Base-by-base conservation (phyloP, 2,329 filamentous ascomycete genomes). In the Didymosphaeria variabile region DNA sequence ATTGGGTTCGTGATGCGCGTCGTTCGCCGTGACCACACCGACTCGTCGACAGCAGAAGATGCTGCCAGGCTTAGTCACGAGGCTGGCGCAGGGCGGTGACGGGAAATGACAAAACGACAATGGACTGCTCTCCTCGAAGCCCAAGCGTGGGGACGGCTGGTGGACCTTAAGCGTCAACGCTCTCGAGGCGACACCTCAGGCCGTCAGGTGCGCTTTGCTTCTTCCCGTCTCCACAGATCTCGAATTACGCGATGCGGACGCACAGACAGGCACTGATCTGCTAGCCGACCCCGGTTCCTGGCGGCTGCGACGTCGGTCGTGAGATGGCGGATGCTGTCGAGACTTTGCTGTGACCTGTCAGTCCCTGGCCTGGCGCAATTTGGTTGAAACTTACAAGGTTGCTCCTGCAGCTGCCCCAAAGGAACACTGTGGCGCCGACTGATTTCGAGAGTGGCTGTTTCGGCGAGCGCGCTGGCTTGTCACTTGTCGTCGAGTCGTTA, bases 161-260 rank as follows among this genome's bases (percentile, higher is more conserved):
- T 47, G 57, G 73, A 70, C 72, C 68, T 69, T 68, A 63, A 64
- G 67, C 63, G 59, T 69, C 63, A 71, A 67, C 69, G 70, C 69
- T 73, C 67, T 70, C 69, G 64, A 67, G 61, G 62, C 66, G 59
- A 65, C 63, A 65, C 66, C 54, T 60, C 59, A 70, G 70, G 61
- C 67, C 71, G 64, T 64, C 60, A 58, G 59, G 67, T 70, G 70
- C 68, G 62, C 73, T 76, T 76, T 76, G 73, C 73, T 77, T 74
- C 71, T 75, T 78, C 68, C 73, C 72, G 71, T 71, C 75, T 72
- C 71, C 75, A 74, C 72, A 76, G 73, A 77, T 75, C 71, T 76
- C 66, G 64, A 73, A 72, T 72, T 62, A 56, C 68, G 62, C 64
- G 58, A 70, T 58, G 58, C 34, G 55, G 53, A 53, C 62, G 73